Evolutionary conservation across 371 early-diverging fungal genomes (phyloP).

Genomic region (Cokeromyces recurvatus): DNA sequence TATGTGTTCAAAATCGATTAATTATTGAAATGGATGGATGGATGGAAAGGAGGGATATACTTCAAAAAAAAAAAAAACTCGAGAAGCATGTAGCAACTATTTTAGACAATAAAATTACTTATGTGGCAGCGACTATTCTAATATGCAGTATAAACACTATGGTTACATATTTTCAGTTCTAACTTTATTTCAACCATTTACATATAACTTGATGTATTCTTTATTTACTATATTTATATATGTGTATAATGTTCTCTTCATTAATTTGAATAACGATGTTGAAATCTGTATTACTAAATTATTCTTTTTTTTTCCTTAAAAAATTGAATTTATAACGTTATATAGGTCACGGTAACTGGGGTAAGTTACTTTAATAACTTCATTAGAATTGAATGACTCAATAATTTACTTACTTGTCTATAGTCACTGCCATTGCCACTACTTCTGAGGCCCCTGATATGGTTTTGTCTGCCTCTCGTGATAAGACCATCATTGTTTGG

Average conservation of each 20-base stretch:
- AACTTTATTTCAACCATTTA: too few species aligned
- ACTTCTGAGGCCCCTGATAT: conserved; percentile 90
- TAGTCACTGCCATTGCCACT: conserved; percentile 93
- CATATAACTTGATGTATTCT: too few species aligned
- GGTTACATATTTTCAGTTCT: too few species aligned
- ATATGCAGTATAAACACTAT: too few species aligned
- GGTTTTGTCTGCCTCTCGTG: conserved; percentile 92
- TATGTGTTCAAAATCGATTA: too few species aligned
- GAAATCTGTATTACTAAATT: not conserved
- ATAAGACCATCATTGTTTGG: conserved; percentile 95
- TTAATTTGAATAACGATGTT: too few species aligned
- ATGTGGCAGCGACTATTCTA: too few species aligned
- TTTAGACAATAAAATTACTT: not conserved
- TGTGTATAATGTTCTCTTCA: too few species aligned
- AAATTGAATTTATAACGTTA: not conserved
- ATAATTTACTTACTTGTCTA: conserved; percentile 1
- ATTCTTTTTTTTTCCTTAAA: not conserved
- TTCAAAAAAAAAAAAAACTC: not conserved
- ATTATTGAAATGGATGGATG: conserved; percentile 20
- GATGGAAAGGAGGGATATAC: conserved; percentile 9
- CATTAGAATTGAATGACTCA: not conserved
- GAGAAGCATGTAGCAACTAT: not conserved
- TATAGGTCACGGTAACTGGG: conserved; percentile 44
- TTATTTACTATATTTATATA: too few species aligned
- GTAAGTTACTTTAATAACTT: conserved; percentile 16